Evolutionary conservation across 768 basidiomycete genomes (phyloP).

Genomic region (Grammothele lineata): DNA sequence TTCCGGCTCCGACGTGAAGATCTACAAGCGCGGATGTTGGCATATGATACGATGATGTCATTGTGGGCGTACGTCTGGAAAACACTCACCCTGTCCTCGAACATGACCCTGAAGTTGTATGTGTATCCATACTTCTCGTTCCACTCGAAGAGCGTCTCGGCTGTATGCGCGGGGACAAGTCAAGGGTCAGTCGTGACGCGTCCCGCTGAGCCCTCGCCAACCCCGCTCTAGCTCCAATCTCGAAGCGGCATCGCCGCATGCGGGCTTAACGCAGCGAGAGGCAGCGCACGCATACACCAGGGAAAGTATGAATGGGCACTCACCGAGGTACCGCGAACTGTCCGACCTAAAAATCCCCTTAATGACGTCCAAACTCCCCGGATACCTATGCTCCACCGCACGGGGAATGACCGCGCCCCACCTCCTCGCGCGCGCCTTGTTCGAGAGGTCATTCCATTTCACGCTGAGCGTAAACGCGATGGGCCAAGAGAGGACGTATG

Average conservation of each 20-base stretch:
- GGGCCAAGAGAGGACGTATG: constrained; percentile 17
- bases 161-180: too few relatives aligned
- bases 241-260: too few relatives aligned
- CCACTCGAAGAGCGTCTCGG: constrained; percentile 3
- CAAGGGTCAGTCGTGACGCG: neutral
- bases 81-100: constrained; percentile 32
- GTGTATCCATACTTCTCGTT: constrained; percentile 14
- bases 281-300: too few relatives aligned
- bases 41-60: too few relatives aligned
- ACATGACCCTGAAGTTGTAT: constrained; percentile 28
- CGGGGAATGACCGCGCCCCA: constrained; percentile 13
- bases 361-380: constrained; percentile 17
- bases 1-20: constrained; percentile 46
- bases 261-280: too few relatives aligned
- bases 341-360: constrained; percentile 2
- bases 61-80: neutral
- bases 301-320: neutral
- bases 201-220: too few relatives aligned
- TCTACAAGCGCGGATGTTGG: constrained; percentile 19
- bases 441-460: constrained; percentile 9
- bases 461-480: constrained; percentile 9
- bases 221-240: too few relatives aligned
- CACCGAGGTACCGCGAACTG: constrained; percentile 9
- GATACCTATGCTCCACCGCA: constrained; percentile 7
- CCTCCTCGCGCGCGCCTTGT: constrained; percentile 9